A percentile compares a stretch with the other conserved stretches of the same genome.
Conservation (phyloP, 345 rosid genomes). For the Geranium brycei region DNA sequence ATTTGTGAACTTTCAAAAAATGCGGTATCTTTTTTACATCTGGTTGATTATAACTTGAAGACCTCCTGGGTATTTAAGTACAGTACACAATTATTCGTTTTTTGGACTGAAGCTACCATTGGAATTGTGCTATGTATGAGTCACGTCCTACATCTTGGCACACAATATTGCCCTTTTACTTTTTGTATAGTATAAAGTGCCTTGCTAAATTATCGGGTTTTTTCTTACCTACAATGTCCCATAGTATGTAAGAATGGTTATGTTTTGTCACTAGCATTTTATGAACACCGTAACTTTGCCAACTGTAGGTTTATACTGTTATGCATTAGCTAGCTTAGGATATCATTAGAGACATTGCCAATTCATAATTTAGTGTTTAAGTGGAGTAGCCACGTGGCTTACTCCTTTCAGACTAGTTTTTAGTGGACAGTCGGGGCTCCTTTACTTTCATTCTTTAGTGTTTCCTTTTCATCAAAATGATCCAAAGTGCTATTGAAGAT, state of each 20-base stretch:
- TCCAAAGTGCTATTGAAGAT: conserved; percentile 13
- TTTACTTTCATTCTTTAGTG: conserved; percentile 9
- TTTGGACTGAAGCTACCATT: not conserved
- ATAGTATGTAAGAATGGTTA: not conserved
- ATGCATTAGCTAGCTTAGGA: not conserved
- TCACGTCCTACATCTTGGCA: not conserved
- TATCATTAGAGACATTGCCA: not conserved
- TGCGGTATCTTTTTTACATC: not conserved
- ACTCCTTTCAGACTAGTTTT: not conserved
- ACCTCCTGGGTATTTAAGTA: not conserved
- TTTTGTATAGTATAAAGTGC: not conserved
- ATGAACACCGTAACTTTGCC: not conserved
- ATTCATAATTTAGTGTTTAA: not conserved
- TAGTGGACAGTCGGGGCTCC: not conserved
- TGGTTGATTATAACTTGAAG: not conserved
- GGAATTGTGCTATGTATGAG: not conserved
- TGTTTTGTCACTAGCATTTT: not conserved
- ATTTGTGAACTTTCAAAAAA: not conserved
- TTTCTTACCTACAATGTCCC: not conserved
- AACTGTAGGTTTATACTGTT: not conserved
- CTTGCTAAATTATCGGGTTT: not conserved
- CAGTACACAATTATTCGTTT: not conserved
- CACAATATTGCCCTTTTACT: no score
- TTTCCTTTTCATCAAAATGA: conserved; percentile 19
- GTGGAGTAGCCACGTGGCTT: not conserved